These are phyloP conservation scores for Alternaria hordeiaustralica DNA, from an alignment of 2,329 filamentous ascomycete genomes.

Conservation along the genomic window DNA sequence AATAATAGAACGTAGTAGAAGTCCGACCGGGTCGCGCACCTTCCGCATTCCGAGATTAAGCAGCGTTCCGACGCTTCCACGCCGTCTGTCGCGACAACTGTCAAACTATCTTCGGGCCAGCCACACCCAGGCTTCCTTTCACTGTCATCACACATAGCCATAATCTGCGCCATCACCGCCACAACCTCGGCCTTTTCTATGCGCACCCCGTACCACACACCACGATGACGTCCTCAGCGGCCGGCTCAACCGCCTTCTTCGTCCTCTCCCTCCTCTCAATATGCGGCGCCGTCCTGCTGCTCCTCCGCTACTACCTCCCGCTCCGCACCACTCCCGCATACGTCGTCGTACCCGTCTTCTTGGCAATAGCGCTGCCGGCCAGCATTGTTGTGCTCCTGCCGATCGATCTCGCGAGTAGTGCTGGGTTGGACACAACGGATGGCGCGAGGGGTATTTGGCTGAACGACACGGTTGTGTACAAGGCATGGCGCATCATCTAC, in stretches of 20 bases:
- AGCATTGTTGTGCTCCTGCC: slow-evolving; percentile 92
- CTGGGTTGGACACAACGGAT: slow-evolving; percentile 70
- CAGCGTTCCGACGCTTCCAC: slow-evolving; percentile 20
- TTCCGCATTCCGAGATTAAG: slow-evolving; percentile 27
- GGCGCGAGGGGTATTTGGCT: slow-evolving; percentile 85
- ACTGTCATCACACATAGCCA: slow-evolving; percentile 8
- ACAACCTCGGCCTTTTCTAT: slow-evolving; percentile 14
- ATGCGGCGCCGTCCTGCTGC: slow-evolving; percentile 77
- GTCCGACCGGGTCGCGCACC: slow-evolving; percentile 10
- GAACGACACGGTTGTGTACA: slow-evolving; percentile 75
- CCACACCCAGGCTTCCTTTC: not conserved
- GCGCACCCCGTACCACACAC: slow-evolving; percentile 16
- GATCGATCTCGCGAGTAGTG: slow-evolving; percentile 90
- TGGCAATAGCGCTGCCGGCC: slow-evolving; percentile 90
- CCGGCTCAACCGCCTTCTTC: slow-evolving; percentile 82
- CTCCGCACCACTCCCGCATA: slow-evolving; percentile 90
- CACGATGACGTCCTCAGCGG: slow-evolving; percentile 63
- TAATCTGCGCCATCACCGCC: not conserved
- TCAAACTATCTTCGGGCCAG: slow-evolving; percentile 3
- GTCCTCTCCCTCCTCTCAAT: slow-evolving; percentile 74
- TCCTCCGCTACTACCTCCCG: slow-evolving; percentile 88
- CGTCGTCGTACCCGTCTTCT: slow-evolving; percentile 89
- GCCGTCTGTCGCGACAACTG: slow-evolving; percentile 7
- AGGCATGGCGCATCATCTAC: slow-evolving; percentile 94
- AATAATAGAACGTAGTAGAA: not conserved